Base-by-base conservation (phyloP, 2,329 filamentous ascomycete species). In the Cladosporium colombiae region DNA sequence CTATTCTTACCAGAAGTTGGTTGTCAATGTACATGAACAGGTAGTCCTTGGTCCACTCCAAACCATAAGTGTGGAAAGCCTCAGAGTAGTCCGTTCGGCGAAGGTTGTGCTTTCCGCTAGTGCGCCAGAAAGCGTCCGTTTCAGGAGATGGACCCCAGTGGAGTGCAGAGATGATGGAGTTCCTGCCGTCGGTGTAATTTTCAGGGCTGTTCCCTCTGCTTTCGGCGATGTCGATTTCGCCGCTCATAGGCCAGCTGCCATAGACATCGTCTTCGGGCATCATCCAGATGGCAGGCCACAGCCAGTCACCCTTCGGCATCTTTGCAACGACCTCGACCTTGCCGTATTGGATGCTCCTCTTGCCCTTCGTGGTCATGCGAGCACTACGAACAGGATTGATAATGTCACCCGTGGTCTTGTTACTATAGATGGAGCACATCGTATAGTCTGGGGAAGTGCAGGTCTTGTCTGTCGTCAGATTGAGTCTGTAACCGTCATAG, bases 271-370 rank as follows among this genome's bases (percentile, higher is more conserved):
- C 81, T 55, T 86, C 86, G 1, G 91, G 91, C 82, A 94, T 82
- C 89, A 94, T 91, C 89, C 90, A 92, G 73, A 94, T 93, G 21
- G 90, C 90, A 3, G 91, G 91, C 91, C 91, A 93, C 14, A 94
- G 83, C 91, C 91, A 94, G 79, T 93, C 91, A 62, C 91, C 91
- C 57, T 82, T 76, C 5, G 91, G 90, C 35, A 93, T 80, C 77
- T 88, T 89, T 35, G 91, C 91, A 1, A 84, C 87, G 3, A 94
- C 91, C 74, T 94, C 90, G 59, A 94, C 84, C 50, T 90, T 88
- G 58, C 91, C 91, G 73, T 91, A 94, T 78, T 87, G 91, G 81
- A 94, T 90, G 16, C 80, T 84, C 13, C 86, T 87, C 14, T 88
- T 86, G 56, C 86, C 86, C 74, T 85, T 89, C 65, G 89, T 92